Base-by-base conservation (phyloP, 176 grass and related monocot species). In the Stipa capillata region DNA sequence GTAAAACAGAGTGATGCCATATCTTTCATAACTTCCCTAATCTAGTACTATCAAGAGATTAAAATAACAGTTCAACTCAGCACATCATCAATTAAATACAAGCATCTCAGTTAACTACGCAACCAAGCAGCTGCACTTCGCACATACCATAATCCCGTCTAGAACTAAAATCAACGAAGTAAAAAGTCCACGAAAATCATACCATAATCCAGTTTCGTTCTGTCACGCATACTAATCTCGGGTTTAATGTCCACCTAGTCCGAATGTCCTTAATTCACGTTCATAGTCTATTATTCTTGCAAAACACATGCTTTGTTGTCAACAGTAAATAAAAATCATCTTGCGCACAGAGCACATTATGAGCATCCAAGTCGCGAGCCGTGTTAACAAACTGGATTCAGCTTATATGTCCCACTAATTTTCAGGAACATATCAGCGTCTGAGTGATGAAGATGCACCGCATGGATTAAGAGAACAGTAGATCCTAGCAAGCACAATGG, bases 71-170 rank as follows among this genome's bases (percentile, higher is more conserved):
- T 47, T 74, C 41, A 74, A 74, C 59, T 36, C n/a, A 3, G 37
- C 17, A 74, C 27, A 74, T 39, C 77, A 66, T 15, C 47, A 64
- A 65, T 65, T 39, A 67, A 85, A 67, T 32, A 36, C 37, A 57
- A 44, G 48, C 31, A 29, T 74, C 20, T 2, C 17, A 52, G 35
- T 56, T 79, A 73, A 33, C 36, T 7, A 56, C 37, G 24, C 54
- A 44, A n/a, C 34, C 52, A 76, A 31, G 15, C 16, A 29, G 8
- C 21, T 25, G 3, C 15, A 55, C 17, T 56, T 56, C 25, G 5
- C 29, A 56, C 27, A 41, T 17, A 10, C 25, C 57, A 37, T 28
- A 49, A 14, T 0, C 8, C 29, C 29, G 70, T 60, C 25, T 31
- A 76, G 16, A 69, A 69, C 63, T 23, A n/a, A 69, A 23, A 34